Percentiles rank a stretch among this genome's conserved stretches.
phyloP scores from a whole-genome alignment of 495 filamentous ascomycete species.

The Daldinia bambusicola region DNA sequence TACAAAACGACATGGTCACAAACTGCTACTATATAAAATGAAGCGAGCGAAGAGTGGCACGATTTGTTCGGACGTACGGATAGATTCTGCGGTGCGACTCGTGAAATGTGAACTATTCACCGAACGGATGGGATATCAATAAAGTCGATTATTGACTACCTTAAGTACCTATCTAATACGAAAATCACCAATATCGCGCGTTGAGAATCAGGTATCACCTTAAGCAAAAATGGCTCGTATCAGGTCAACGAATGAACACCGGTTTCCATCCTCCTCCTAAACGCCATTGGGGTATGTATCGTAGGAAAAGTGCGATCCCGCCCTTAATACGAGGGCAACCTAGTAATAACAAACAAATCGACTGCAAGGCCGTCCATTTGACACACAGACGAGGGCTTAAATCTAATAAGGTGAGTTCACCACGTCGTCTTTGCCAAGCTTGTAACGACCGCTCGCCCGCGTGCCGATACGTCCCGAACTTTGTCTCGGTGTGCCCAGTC shows the following conservation, averaged over 20 bases:
- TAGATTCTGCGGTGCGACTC: not conserved
- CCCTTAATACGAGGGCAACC: constrained; percentile 8
- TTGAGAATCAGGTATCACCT: constrained; percentile 31
- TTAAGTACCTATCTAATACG: constrained; percentile 5
- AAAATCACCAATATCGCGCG: constrained; percentile 22
- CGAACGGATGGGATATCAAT: not conserved
- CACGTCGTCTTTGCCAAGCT: constrained; percentile 77
- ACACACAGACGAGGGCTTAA: no score
- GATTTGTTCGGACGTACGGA: not conserved
- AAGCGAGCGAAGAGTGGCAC: not conserved
- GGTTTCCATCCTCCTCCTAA: constrained; percentile 12
- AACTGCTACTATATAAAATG: not conserved
- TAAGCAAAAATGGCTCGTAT: constrained; percentile 31
- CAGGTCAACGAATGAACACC: constrained; percentile 23
- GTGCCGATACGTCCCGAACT: constrained; percentile 59
- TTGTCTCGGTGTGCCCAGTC: constrained; percentile 60
- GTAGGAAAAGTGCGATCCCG: constrained; percentile 27
- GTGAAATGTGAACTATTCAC: constrained; percentile 2
- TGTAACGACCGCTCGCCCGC: constrained; percentile 61
- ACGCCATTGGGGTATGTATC: constrained; percentile 39
- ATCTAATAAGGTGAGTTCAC: constrained; percentile 83
- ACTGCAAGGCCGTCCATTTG: not conserved
- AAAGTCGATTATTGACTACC: constrained; percentile 29
- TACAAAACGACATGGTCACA: not conserved
- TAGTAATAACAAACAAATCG: constrained; percentile 19